Evolutionary conservation across 2,329 filamentous ascomycete genomes (phyloP).

Genomic region (Penicillium sp.): DNA sequence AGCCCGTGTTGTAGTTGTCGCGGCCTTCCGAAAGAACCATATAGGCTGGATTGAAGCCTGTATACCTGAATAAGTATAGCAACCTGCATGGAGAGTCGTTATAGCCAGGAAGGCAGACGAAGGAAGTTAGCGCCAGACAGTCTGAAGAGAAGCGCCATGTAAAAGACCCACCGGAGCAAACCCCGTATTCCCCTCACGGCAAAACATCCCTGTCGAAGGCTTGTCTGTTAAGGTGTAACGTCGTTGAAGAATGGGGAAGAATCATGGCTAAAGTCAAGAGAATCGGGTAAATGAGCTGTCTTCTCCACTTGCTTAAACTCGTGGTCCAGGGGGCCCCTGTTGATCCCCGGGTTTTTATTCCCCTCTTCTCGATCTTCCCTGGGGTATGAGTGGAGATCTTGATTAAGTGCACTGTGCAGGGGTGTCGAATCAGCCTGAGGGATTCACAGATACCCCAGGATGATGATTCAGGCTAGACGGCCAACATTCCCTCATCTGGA

Average conservation of each 20-base stretch:
- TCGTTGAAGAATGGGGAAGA: neutral
- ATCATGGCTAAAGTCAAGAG: slow-evolving; percentile 9
- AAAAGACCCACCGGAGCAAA: slow-evolving; percentile 5
- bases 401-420: neutral
- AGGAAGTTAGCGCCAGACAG: neutral
- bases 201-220: slow-evolving; percentile 7
- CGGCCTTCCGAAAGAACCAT: slow-evolving; percentile 8
- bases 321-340: neutral
- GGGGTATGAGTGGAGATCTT: neutral
- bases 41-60: neutral
- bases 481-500: neutral
- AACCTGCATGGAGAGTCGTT: neutral
- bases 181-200: slow-evolving; percentile 13
- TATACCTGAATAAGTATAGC: neutral
- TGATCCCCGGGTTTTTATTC: neutral
- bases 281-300: slow-evolving; percentile 5
- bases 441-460: neutral
- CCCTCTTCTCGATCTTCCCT: neutral
- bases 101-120: neutral
- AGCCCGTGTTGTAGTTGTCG: slow-evolving; percentile 21
- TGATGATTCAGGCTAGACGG: slow-evolving; percentile 1
- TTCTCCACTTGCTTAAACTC: neutral
- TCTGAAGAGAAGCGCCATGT: neutral
- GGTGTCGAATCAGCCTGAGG: neutral
- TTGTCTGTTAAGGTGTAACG: neutral